A percentile compares a stretch with the other conserved stretches of the same genome.
Conservation (phyloP, 1,284 basidiomycete genomes). For the Waitea zeae region DNA sequence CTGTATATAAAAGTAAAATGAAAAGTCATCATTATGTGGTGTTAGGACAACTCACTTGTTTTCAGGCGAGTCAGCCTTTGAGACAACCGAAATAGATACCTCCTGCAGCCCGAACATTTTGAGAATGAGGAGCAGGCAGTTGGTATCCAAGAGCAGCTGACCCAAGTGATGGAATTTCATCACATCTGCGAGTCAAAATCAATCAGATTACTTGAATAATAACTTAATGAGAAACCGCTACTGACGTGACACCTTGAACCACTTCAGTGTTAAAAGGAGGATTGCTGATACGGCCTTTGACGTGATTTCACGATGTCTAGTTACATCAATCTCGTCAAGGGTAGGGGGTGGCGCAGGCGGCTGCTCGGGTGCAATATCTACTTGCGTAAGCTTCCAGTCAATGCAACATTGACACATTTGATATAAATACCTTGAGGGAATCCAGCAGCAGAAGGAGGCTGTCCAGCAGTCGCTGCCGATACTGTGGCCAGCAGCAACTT, state of each 20-base stretch:
- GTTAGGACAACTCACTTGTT: conserved; percentile 45
- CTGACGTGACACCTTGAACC: conserved; percentile 97
- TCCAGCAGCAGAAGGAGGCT: conserved; percentile 36
- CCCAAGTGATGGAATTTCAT: conserved; percentile 99
- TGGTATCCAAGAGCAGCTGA: conserved; percentile 88
- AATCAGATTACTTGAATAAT: no score
- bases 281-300: conserved; percentile 96
- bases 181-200: conserved; percentile 57
- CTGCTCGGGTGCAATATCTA: conserved; percentile 34
- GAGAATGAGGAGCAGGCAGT: conserved; percentile 84
- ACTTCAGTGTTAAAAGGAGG: conserved; percentile 78
- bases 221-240: no score
- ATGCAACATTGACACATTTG: conserved; percentile 44
- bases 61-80: conserved; percentile 80
- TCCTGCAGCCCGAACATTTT: conserved; percentile 99
- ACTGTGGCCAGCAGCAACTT: conserved; percentile 84
- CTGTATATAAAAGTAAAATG: conserved; percentile 27
- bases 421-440: conserved; percentile 57
- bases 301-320: conserved; percentile 92
- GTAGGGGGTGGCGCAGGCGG: conserved; percentile 56
- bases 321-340: conserved; percentile 90
- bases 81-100: conserved; percentile 65
- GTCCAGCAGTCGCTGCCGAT: conserved; percentile 50
- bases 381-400: no score
- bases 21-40: conserved; percentile 6